Base-by-base conservation (phyloP, 1,139 yeast genomes). In the Arxiozyma slooffiae region DNA sequence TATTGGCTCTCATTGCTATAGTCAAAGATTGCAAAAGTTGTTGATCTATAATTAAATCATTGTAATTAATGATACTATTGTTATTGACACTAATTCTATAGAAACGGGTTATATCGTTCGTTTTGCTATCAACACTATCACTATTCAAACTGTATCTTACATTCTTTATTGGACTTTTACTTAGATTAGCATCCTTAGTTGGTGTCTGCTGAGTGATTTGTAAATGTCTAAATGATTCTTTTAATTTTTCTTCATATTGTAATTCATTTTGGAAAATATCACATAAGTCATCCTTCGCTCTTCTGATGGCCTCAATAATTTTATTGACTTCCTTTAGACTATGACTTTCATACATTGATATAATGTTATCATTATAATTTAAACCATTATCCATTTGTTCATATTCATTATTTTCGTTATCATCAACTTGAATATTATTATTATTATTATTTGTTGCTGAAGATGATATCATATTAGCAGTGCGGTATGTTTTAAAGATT, bases 251-350 rank as follows among this genome's bases (percentile, higher is more conserved):
- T 69, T 74, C 74, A 44, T 71, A 71, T 45, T 67, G 62, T 47
- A 68, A 70, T 52, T 75, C 78, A 21, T 67, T 67, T 48, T 72
- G 73, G 40, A 67, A 59, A 3, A 71, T 67, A 47, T 71, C 75
- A 48, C 77, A 66, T 37, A 82, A 62, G 56, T 83, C 90, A 56
- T 78, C 77, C 56, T 79, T 78, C 0, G 90, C 92, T 58, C 80
- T 77, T 55, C 80, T 76, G 55, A 79, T 80, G 1, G 83, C 81
- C 24, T 76, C 76, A 41, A 79, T 69, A 8, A 86, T 74, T 55
- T 77, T 77, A n/a, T 69, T 62, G 59, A 76, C 81, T 57, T 82
- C 84, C 51, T 78, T 81, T 51, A 73, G 69, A 52, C 81, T 72
- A 55, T 84, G 87, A 2, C 88, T 78, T 58, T 81, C 83, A 47